Evolutionary conservation across 257 asterid species (phyloP).

Genomic region (Rhazya stricta): DNA sequence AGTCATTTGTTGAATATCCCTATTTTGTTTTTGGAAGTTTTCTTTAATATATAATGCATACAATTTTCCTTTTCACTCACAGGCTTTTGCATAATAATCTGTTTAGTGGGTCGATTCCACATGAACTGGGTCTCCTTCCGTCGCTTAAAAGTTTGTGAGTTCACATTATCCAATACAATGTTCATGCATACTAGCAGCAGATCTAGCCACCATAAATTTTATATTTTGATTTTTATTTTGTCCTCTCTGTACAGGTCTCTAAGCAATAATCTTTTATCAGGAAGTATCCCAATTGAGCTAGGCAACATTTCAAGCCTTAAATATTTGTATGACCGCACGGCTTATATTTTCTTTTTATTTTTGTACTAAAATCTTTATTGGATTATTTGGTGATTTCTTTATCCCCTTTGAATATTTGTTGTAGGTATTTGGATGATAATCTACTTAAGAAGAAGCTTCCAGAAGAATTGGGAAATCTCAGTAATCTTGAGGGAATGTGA

Average conservation of each 20-base stretch:
- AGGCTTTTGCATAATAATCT: neutral
- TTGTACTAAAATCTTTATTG: too few species aligned
- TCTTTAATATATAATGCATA: neutral
- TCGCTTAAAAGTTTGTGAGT: neutral
- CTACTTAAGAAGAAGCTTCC: constrained; percentile 9
- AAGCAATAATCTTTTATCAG: neutral
- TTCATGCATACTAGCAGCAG: neutral
- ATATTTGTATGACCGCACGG: neutral
- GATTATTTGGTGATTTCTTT: neutral
- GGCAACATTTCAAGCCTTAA: constrained; percentile 8
- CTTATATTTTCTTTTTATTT: neutral
- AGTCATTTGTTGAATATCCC: too few species aligned
- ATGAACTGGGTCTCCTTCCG: neutral
- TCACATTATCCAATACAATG: neutral
- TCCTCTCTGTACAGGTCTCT: neutral
- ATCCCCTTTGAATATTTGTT: neutral
- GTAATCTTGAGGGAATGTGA: constrained; percentile 5
- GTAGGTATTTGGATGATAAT: neutral
- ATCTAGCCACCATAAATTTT: neutral
- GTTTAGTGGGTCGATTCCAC: constrained; percentile 5
- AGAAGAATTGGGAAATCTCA: constrained; percentile 17
- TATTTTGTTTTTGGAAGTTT: neutral
- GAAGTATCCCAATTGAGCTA: constrained; percentile 11
- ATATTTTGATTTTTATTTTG: neutral
- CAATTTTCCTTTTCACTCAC: neutral